A percentile compares a stretch with the other conserved stretches of the same genome.
Evolutionary conservation across 2,329 filamentous ascomycete species (phyloP).

Genomic region (Aschersonia sp.): DNA sequence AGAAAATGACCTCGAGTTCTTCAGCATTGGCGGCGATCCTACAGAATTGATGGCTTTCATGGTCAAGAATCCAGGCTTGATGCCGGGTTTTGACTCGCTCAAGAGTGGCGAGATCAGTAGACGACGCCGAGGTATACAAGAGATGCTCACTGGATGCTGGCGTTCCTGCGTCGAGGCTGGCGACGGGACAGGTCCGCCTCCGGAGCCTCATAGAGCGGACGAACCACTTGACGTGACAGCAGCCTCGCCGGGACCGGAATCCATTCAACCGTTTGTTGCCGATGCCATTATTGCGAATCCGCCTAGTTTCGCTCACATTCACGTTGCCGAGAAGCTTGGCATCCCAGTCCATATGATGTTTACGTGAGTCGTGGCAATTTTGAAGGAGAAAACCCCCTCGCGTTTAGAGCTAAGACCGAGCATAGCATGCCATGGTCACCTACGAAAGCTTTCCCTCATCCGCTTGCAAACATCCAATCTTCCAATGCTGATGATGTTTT

Average conservation of each 20-base stretch:
- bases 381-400: not conserved
- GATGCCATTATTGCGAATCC: constrained; percentile 72
- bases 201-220: constrained; percentile 29
- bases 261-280: constrained; percentile 57
- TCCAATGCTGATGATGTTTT: constrained; percentile 63
- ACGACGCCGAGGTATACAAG: constrained; percentile 58
- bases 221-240: constrained; percentile 26
- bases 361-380: constrained; percentile 43
- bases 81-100: constrained; percentile 68
- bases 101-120: constrained; percentile 65
- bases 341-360: constrained; percentile 79
- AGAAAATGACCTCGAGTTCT: constrained; percentile 61
- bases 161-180: constrained; percentile 70
- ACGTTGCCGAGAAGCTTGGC: constrained; percentile 61
- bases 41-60: constrained; percentile 75
- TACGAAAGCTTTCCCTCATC: constrained; percentile 74
- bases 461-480: constrained; percentile 67
- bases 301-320: constrained; percentile 62
- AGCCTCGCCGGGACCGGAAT: constrained; percentile 23
- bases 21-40: constrained; percentile 62
- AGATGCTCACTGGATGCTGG: constrained; percentile 80
- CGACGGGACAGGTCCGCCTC: constrained; percentile 42
- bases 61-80: constrained; percentile 77
- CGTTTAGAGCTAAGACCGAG: not conserved
- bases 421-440: constrained; percentile 86